Evolutionary conservation across 2,329 filamentous ascomycete species (phyloP).

Genomic region (Penicillium sp.): DNA sequence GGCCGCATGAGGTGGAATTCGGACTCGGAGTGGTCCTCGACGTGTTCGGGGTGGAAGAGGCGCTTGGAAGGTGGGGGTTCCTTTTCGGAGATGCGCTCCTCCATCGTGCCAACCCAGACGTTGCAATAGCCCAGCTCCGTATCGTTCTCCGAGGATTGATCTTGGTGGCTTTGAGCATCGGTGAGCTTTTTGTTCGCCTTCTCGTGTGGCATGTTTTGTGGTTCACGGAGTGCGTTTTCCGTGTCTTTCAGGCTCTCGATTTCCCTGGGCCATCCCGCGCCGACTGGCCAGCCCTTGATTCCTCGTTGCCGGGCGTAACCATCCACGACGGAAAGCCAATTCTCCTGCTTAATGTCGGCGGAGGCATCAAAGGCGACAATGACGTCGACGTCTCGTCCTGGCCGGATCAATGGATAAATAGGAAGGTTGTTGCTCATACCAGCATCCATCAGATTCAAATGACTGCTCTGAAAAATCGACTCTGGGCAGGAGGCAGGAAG

Average conservation of each 20-base stretch:
- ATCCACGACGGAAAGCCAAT: conserved; percentile 91
- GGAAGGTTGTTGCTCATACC: conserved; percentile 99
- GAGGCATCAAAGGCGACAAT: conserved; percentile 92
- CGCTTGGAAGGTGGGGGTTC: conserved; percentile 56
- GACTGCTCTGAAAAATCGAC: conserved; percentile 67
- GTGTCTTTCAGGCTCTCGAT: conserved; percentile 60
- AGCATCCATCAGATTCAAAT: conserved; percentile 88
- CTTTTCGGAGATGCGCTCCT: conserved; percentile 63
- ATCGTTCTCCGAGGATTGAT: conserved; percentile 8
- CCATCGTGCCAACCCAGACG: conserved; percentile 84
- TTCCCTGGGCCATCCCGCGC: conserved; percentile 83
- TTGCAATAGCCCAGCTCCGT: conserved; percentile 82
- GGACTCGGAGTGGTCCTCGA: conserved; percentile 58
- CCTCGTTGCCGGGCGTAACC: conserved; percentile 88
- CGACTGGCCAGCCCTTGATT: conserved; percentile 91
- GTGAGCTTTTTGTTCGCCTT: conserved; percentile 65
- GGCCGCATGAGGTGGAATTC: conserved; percentile 70
- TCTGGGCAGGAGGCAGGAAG: conserved; percentile 76
- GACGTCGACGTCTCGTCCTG: conserved; percentile 83
- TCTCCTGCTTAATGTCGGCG: conserved; percentile 87
- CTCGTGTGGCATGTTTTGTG: conserved; percentile 59
- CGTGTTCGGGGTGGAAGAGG: conserved; percentile 41
- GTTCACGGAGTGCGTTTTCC: conserved; percentile 63
- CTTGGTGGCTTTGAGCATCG: conserved; percentile 50
- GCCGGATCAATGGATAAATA: conserved; percentile 88